Percentiles rank a stretch among this genome's conserved stretches.
phyloP scores from a whole-genome alignment of 2,329 filamentous ascomycete species.

The Fusarium sp. region DNA sequence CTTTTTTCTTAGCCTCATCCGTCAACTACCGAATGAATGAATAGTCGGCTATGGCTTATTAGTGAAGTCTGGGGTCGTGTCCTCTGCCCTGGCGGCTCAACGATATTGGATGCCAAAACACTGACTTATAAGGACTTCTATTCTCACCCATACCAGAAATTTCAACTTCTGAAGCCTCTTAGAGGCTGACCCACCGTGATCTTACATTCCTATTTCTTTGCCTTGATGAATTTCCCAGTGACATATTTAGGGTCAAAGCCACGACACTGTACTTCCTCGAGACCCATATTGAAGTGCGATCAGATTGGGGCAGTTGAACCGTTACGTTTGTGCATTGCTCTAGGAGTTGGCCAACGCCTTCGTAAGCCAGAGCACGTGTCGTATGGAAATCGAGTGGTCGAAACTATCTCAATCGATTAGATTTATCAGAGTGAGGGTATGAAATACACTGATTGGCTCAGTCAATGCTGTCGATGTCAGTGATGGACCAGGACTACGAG shows the following conservation, averaged over 20 bases:
- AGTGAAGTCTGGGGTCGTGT: neutral
- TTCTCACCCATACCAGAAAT: neutral
- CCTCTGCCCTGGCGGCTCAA: neutral
- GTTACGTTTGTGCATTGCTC: neutral
- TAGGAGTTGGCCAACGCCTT: neutral
- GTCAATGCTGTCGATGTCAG: neutral
- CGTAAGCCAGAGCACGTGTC: neutral
- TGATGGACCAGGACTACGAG: neutral
- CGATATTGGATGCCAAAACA: neutral
- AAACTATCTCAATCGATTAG: neutral
- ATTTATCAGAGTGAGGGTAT: neutral
- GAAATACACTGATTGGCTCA: neutral
- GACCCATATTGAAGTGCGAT: neutral
- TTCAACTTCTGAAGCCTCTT: neutral
- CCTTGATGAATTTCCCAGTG: neutral
- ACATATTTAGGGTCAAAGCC: neutral
- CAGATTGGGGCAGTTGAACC: neutral
- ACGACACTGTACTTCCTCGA: neutral
- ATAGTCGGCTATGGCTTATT: neutral
- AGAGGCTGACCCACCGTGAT: neutral
- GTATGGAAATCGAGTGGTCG: neutral
- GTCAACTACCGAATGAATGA: neutral
- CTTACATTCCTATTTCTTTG: slow-evolving; percentile 5
- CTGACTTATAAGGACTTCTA: neutral
- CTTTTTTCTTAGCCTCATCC: neutral